Percentiles rank a stretch among this genome's conserved stretches.
Evolutionary conservation across 495 filamentous ascomycete species (phyloP).

Genomic region (Daldinia vernicosa): DNA sequence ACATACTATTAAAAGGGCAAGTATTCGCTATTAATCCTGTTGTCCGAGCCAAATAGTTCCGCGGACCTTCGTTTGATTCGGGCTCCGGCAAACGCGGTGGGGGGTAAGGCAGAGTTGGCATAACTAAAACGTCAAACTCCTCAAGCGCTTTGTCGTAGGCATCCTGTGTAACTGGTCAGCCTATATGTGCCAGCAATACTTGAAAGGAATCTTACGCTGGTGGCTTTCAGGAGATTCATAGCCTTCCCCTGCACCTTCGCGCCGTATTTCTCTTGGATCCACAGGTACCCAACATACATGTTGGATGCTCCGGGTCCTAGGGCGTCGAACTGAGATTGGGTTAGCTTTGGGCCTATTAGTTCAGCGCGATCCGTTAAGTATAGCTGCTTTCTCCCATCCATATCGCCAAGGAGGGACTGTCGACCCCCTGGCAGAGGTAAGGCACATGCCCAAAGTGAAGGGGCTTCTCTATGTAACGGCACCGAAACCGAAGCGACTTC

Average conservation of each 20-base stretch:
- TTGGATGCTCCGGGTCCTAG: constrained; percentile 48
- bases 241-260: constrained; percentile 44
- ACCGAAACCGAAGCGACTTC: constrained; percentile 61
- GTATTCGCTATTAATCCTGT: constrained; percentile 64
- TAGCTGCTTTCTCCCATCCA: constrained; percentile 47
- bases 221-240: constrained; percentile 45
- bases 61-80: constrained; percentile 41
- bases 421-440: constrained; percentile 41
- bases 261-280: constrained; percentile 45
- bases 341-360: constrained; percentile 40
- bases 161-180: constrained; percentile 40
- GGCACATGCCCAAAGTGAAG: constrained; percentile 58
- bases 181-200: neutral
- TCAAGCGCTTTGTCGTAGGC: constrained; percentile 55
- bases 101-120: constrained; percentile 54
- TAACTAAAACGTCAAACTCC: constrained; percentile 57
- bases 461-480: constrained; percentile 59
- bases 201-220: constrained; percentile 17
- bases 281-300: constrained; percentile 47
- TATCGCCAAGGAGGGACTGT: constrained; percentile 45
- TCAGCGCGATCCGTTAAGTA: constrained; percentile 45
- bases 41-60: constrained; percentile 53
- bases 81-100: constrained; percentile 39
- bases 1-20: constrained; percentile 58
- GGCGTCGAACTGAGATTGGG: constrained; percentile 49